These are phyloP conservation scores for Fusarium odoratissimum DNA, from an alignment of 2,329 filamentous ascomycete genomes.

Conservation along the genomic window DNA sequence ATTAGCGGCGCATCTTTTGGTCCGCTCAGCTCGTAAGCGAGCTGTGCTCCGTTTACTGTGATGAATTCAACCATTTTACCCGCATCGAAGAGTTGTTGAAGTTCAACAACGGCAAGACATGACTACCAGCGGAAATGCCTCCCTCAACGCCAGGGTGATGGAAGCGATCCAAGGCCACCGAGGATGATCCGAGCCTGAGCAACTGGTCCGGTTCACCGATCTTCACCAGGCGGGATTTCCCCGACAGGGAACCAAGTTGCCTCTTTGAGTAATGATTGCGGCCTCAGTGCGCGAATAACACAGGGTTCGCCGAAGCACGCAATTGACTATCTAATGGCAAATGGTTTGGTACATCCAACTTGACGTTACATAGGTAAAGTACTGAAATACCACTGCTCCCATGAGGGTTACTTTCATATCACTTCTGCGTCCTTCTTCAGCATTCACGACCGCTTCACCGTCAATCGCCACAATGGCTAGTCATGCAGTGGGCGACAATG, in stretches of 20 bases:
- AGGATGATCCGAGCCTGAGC: no score
- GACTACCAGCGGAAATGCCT: neutral
- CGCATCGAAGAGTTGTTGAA: no score
- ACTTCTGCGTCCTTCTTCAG: neutral
- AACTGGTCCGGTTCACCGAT: neutral
- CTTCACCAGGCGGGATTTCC: neutral
- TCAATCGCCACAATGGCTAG: neutral
- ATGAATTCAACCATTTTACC: neutral
- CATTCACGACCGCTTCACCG: neutral
- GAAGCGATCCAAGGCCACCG: neutral
- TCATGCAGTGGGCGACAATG: neutral
- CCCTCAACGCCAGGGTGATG: neutral
- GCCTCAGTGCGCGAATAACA: neutral
- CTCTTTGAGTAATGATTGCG: neutral
- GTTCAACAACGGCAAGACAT: no score
- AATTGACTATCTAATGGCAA: slow-evolving; percentile 6
- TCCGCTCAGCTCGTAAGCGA: neutral
- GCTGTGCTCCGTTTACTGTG: neutral
- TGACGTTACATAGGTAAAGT: neutral
- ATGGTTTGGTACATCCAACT: neutral
- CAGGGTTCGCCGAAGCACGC: slow-evolving; percentile 9
- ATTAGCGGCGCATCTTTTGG: neutral
- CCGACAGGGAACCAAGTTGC: neutral
- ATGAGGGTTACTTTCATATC: neutral
- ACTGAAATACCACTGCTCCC: neutral